These are phyloP conservation scores for Straminergon stramineum DNA, from an alignment of 225 moss, liverwort and hornwort species.

Conservation along the genomic window DNA sequence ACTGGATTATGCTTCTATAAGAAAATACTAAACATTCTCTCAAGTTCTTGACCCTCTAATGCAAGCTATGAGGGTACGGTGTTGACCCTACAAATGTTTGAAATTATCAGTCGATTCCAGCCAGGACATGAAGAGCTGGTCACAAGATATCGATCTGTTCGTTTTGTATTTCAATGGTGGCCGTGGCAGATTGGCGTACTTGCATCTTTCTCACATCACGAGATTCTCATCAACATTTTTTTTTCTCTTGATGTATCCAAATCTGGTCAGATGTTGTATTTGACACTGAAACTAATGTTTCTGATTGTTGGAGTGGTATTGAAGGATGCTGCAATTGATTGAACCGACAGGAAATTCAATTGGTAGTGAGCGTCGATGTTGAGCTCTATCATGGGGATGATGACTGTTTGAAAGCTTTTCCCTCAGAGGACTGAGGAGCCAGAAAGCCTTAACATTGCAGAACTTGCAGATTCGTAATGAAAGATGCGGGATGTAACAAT, in stretches of 20 bases:
- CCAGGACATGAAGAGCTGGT: not conserved
- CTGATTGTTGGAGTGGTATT: slow-evolving; percentile 14
- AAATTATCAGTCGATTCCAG: not conserved
- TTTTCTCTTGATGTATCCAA: not conserved
- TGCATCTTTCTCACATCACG: not conserved
- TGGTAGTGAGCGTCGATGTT: slow-evolving; percentile 1
- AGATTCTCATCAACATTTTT: not conserved
- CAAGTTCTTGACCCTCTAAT: not conserved
- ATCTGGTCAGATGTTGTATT: not conserved
- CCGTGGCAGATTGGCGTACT: not conserved
- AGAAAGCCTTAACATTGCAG: not conserved
- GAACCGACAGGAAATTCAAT: slow-evolving; percentile 16
- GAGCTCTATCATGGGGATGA: slow-evolving; percentile 8
- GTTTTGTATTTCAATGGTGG: not conserved
- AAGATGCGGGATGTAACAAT: fast-evolving
- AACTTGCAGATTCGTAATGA: not conserved
- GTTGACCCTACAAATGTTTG: not conserved
- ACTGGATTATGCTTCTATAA: not conserved
- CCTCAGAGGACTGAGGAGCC: slow-evolving; percentile 13
- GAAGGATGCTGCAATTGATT: slow-evolving; percentile 25
- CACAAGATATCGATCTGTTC: not conserved
- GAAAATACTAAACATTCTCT: not conserved
- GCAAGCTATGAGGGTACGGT: too few relatives aligned
- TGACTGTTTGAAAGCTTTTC: slow-evolving; percentile 23
- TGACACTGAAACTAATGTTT: not conserved